Conservation (phyloP, 192 early-diverging fungal species). For the Coemansia sp. region DNA sequence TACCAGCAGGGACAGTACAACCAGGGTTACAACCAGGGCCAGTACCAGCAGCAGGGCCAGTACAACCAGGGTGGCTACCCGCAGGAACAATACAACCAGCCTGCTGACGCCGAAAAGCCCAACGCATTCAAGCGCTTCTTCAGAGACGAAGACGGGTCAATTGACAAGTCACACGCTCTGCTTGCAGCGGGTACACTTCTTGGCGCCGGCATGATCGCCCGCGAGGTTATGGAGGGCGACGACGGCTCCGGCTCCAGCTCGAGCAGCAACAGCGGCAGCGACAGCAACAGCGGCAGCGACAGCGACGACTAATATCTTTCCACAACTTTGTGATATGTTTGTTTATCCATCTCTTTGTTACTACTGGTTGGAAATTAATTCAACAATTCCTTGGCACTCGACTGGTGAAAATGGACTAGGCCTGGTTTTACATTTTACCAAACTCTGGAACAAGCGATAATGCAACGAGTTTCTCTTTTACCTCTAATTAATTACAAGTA, state of each 20-base stretch:
- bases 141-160: slow-evolving; percentile 22
- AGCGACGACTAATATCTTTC: neutral
- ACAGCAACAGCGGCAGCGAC: neutral
- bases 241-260: slow-evolving; percentile 2
- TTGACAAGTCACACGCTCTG: slow-evolving; percentile 18
- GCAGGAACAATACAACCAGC: neutral
- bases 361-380: neutral
- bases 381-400: too few species aligned
- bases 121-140: slow-evolving; percentile 19
- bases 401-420: too few species aligned
- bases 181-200: slow-evolving; percentile 4
- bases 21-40: too few species aligned
- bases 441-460: neutral
- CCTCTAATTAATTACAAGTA: neutral
- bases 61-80: slow-evolving; percentile 6
- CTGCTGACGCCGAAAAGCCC: slow-evolving; percentile 1
- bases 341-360: neutral
- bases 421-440: too few species aligned
- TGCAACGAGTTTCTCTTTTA: neutral
- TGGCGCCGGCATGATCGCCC: slow-evolving; percentile 8
- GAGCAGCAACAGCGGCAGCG: neutral
- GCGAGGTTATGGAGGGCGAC: slow-evolving; percentile 10
- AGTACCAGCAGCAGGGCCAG: neutral
- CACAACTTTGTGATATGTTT: neutral
- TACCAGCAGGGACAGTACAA: neutral